Evolutionary conservation across 1,139 yeast species (phyloP).

Genomic region (Ashbya aceris): DNA sequence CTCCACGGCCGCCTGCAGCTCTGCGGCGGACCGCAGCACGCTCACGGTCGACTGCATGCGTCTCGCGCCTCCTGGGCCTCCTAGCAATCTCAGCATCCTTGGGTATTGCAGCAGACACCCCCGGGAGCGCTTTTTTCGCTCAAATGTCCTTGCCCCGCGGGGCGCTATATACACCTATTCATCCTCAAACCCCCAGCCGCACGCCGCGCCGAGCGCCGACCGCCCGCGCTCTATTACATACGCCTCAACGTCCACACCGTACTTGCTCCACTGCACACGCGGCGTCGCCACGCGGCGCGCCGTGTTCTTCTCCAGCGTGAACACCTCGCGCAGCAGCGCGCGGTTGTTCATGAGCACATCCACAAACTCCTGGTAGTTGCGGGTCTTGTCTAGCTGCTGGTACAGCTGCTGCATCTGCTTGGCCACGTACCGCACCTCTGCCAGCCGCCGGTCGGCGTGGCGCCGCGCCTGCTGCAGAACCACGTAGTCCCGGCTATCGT

Average conservation of each 20-base stretch:
- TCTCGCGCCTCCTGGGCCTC: no score
- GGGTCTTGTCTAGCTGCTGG: slow-evolving; percentile 21
- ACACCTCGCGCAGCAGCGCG: slow-evolving; percentile 22
- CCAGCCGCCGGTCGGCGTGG: slow-evolving; percentile 16
- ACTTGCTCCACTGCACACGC: slow-evolving; percentile 38
- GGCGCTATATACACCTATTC: background rate
- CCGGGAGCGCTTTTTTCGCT: no score
- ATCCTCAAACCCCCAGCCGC: slow-evolving; percentile 11
- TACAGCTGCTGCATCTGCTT: slow-evolving; percentile 23
- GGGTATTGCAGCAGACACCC: background rate
- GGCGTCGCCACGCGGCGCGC: slow-evolving; percentile 12
- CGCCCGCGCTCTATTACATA: slow-evolving; percentile 18
- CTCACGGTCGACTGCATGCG: no score
- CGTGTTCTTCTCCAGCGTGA: slow-evolving; percentile 21
- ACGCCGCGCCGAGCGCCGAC: slow-evolving; percentile 7
- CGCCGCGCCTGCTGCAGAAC: slow-evolving; percentile 18
- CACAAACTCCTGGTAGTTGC: slow-evolving; percentile 26
- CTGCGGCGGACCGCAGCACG: no score
- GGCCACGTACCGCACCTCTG: slow-evolving; percentile 16
- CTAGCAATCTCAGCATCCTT: background rate
- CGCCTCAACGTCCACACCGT: slow-evolving; percentile 21
- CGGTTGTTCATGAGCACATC: slow-evolving; percentile 22
- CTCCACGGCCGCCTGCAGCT: slow-evolving; percentile 24
- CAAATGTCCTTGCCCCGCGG: background rate
- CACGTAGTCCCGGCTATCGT: slow-evolving; percentile 18